These are phyloP conservation scores for Suhomyces coccinellae DNA, from an alignment of 1,139 yeast genomes.

Conservation along the genomic window DNA sequence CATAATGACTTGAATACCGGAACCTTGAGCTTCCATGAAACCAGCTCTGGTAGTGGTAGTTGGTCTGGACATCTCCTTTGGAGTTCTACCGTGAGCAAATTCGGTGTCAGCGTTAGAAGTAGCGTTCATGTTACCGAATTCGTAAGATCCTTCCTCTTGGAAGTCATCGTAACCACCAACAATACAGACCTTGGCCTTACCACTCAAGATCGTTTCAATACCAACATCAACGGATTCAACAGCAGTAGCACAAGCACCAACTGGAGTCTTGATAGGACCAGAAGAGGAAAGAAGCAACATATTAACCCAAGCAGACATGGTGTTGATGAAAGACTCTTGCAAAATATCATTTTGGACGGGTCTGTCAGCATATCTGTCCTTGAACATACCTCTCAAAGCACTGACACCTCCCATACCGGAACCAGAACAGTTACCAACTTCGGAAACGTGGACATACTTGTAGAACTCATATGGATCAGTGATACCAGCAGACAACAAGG, in stretches of 20 bases:
- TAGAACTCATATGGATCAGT: slow-evolving; percentile 98
- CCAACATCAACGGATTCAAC: slow-evolving; percentile 96
- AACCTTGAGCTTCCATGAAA: slow-evolving; percentile 99
- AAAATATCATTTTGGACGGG: slow-evolving; percentile 96
- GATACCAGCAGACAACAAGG: slow-evolving; percentile 88
- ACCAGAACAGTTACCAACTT: slow-evolving; percentile 98
- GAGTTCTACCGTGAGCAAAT: slow-evolving; percentile 94
- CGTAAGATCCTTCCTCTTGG: slow-evolving; percentile 98
- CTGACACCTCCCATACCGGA: slow-evolving; percentile 99
- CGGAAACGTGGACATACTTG: slow-evolving; percentile 96
- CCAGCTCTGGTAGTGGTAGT: slow-evolving; percentile 95
- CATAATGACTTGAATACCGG: slow-evolving; percentile 98
- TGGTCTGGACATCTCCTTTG: slow-evolving; percentile 98
- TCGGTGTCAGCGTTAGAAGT: slow-evolving; percentile 88
- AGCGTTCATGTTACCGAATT: slow-evolving; percentile 98
- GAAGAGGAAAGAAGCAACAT: slow-evolving; percentile 97
- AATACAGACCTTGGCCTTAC: slow-evolving; percentile 92
- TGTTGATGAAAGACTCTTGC: slow-evolving; percentile 97
- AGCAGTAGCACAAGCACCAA: slow-evolving; percentile 99
- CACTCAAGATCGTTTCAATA: slow-evolving; percentile 86
- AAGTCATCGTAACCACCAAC: slow-evolving; percentile 99
- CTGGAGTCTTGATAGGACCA: slow-evolving; percentile 99
- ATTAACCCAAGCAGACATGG: slow-evolving; percentile 99
- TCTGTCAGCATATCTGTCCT: slow-evolving; percentile 84
- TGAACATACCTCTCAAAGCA: slow-evolving; percentile 97